Base-by-base conservation (phyloP, 371 early-diverging fungal genomes). In the Entomophthora muscae region DNA sequence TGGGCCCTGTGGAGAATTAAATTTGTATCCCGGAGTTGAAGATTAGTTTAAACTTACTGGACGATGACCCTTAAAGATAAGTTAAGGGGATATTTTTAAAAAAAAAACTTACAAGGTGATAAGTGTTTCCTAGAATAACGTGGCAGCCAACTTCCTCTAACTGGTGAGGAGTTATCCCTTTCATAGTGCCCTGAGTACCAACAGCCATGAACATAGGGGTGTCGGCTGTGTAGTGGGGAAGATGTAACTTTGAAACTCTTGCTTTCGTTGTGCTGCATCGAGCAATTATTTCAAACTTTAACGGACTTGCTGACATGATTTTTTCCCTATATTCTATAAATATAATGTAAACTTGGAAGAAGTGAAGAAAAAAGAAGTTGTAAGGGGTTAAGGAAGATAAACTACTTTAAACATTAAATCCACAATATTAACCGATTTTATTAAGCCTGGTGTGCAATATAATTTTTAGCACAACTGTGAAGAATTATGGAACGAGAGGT, bases 151-250 rank as follows among this genome's bases (percentile, higher is more conserved):
- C 72, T 33, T 83, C 80, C 67, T 84, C 80, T 52, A 93, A 69
- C 66, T 92, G 93, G 24, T 84, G 68, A 13, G 83, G 78, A 26
- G 88, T 83, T 60, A 93, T 69, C 21, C 92, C 95, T 70, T 95
- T 95, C 75, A 97, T 79, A 13, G 91, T 84, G 23, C 93, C 98
- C 74, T 94, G 89, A 1, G 98, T 97, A n/a, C 92, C 96, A 10
- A 97, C 98, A 3, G 98, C 95, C 98, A 97, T 97, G 68, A 95
- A 97, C 66, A 88, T 86, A 29, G 98, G 98, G 32, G 90, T 85
- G 63, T 86, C 81, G 13, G 90, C 90, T 2, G 82, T 86, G 29
- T 81, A 83, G 75, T 91, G 92, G 52, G 89, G 90, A 63, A 95
- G 72, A n/a, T 77, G 79, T 70, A 92, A 72, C 26, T 80, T 66